Base-by-base conservation (phyloP, 768 basidiomycete species). In the Boletus vermiculosoides region DNA sequence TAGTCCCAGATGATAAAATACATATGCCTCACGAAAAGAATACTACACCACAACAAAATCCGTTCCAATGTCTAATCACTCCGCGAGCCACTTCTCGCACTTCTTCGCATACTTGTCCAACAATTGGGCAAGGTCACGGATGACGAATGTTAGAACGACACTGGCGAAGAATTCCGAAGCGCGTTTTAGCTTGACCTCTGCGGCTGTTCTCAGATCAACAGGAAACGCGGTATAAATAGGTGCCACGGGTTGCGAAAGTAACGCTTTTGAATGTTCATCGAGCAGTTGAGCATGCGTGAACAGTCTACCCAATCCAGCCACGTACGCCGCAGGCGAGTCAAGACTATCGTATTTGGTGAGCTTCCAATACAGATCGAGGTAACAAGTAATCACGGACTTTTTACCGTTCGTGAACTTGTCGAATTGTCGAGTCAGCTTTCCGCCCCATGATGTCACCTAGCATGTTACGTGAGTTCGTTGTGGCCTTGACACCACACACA, bases 61-160 rank as follows among this genome's bases (percentile, higher is more conserved):
- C 57, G 33, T 41, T 54, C 56, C 61, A 45, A 33, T 44, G 47
- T 60, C 63, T 63, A 61, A 58, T 78, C 78, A 93, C 69, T 94
- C 92, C 37, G 85, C 89, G 37, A 93, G 80, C 90, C 91, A 92
- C 74, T 92, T 92, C 75, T 92, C 92, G 74, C 90, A 92, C 71
- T 91, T 90, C 80, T 94, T 94, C 61, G 87, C 89, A 71, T 94
- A 94, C 75, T 95, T 94, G 78, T 95, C 94, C 59, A 95, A 78
- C 49, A 95, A 74, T 65, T 88, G 85, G 41, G 90, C 90, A 61
- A 94, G 79, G 71, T 94, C 92, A 52, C 86, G 85, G 65, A 96
- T 85, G 65, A 96, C 92, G 69, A 96, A 94, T 18, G 90, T 90
- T 59, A 94, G 78, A 53, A 96, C 84, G 58, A 94, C 92, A 52